Conservation (phyloP, 768 basidiomycete species). For the Rhizopogon roseolus region DNA sequence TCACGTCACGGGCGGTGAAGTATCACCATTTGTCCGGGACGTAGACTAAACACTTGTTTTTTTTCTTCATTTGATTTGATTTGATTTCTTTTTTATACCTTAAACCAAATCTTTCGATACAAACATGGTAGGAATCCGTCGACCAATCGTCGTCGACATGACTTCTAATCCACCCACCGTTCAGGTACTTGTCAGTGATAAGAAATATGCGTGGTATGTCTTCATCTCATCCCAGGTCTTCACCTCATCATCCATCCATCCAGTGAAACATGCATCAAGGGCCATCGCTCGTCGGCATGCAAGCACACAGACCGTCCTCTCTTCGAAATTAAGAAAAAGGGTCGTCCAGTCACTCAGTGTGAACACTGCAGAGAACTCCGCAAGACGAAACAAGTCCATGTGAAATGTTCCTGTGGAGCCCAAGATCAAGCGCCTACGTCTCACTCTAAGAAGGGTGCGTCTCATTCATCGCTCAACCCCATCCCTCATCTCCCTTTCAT, state of each 20-base stretch:
- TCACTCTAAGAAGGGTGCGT: conserved; percentile 62
- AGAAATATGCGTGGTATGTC: conserved; percentile 82
- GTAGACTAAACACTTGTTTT: conserved; percentile 10
- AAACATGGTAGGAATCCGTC: conserved; percentile 9
- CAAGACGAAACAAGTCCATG: conserved; percentile 43
- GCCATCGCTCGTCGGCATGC: conserved; percentile 86
- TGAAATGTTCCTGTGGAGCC: conserved; percentile 36
- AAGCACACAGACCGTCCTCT: conserved; percentile 84
- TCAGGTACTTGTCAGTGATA: conserved; percentile 69
- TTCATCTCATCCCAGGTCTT: neutral
- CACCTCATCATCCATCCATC: conserved; percentile 4
- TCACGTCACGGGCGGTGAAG: conserved; percentile 54
- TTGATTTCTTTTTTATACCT: too few species aligned
- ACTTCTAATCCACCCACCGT: neutral
- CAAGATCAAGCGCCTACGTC: conserved; percentile 31
- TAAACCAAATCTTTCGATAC: neutral
- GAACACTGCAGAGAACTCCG: conserved; percentile 41
- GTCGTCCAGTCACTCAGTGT: conserved; percentile 53
- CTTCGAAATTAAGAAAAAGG: conserved; percentile 74
- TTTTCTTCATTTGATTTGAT: neutral
- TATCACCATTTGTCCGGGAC: conserved; percentile 34
- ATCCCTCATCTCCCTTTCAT: conserved; percentile 34
- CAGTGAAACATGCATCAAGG: conserved; percentile 92
- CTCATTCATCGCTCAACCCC: conserved; percentile 8
- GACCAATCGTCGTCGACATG: conserved; percentile 37